Evolutionary conservation across 371 early-diverging fungal genomes (phyloP), one percentile per base, ranked within the genome.

Genomic region (Quaeritorhiza haematococci): DNA sequence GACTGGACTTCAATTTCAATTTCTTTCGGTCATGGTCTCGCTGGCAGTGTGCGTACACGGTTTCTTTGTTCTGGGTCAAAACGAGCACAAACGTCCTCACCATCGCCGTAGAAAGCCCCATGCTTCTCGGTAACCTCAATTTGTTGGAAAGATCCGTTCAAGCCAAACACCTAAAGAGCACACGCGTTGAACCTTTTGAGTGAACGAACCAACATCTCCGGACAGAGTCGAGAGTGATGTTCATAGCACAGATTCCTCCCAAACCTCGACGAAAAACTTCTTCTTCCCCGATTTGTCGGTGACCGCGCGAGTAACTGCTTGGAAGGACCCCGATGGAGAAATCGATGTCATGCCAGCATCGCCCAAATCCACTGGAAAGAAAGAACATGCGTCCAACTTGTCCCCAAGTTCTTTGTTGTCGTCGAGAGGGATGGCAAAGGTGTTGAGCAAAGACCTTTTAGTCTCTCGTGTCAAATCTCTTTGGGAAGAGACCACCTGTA

Each of bases 91-190:
- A 47, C 8, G 15, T n/a, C 47, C 21, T n/a, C 74, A 45, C 73
- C 62, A 59, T 87, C 85, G 7, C 68, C 59, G 55, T 83, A 87
- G 58, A 87, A 85, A 26, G 72, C 74, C 21, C 82, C 64, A 38
- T 86, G 86, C 30, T 56, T 43, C 23, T 72, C 63, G 3, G 83
- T 73, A 26, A 85, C 83, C 17, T 84, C 80, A 53, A 76, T 61
- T 15, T 66, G 58, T 35, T 68, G 68, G 19, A 60, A 53, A 26
- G 84, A 64, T 6, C 53, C 52, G 19, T 70, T 73, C 10, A 66
- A 59, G 19, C 68, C 56, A 78, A 79, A 84, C 24, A 83, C 62
- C 72, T 84, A 42, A 1, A 34, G 45, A 61, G 35, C 64, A 68
- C 35, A 61, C 21, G 46, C 13, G n/a, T 38, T 10, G n/a, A n/a